Conservation (phyloP, 805 yeast genomes). For the Candida fluviatilis region DNA sequence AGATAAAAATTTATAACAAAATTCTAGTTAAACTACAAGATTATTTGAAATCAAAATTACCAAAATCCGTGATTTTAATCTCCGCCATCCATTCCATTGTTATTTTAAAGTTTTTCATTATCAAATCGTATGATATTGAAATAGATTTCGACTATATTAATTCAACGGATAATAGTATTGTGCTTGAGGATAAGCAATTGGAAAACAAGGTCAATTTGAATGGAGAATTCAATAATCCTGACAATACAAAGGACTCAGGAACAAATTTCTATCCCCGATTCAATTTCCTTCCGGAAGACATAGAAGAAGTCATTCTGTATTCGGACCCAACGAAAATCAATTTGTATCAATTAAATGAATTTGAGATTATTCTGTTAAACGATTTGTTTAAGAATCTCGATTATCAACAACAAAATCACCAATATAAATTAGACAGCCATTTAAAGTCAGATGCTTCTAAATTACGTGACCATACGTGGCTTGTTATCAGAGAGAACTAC, state of each 20-base stretch:
- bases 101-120: slow-evolving; percentile 25
- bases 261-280: neutral
- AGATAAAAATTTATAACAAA: slow-evolving; percentile 27
- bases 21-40: slow-evolving; percentile 17
- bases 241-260: no score
- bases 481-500: slow-evolving; percentile 22
- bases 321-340: slow-evolving; percentile 1
- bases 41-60: slow-evolving; percentile 10
- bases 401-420: slow-evolving; percentile 12
- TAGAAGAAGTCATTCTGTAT: neutral
- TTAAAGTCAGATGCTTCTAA: slow-evolving; percentile 20
- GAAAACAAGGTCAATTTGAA: slow-evolving; percentile 5
- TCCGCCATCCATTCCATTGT: slow-evolving; percentile 28
- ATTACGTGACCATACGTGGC: slow-evolving; percentile 28
- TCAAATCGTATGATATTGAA: slow-evolving; percentile 8
- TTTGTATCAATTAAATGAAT: slow-evolving; percentile 12
- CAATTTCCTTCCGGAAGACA: neutral
- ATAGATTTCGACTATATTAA: neutral
- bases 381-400: slow-evolving; percentile 19
- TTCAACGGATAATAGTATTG: neutral
- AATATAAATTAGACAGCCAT: slow-evolving; percentile 4
- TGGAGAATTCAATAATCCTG: neutral
- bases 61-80: slow-evolving; percentile 18
- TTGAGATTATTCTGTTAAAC: slow-evolving; percentile 22
- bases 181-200: neutral